These are phyloP conservation scores for Ogataea philodendri DNA, from an alignment of 805 yeast species.

Conservation along the genomic window DNA sequence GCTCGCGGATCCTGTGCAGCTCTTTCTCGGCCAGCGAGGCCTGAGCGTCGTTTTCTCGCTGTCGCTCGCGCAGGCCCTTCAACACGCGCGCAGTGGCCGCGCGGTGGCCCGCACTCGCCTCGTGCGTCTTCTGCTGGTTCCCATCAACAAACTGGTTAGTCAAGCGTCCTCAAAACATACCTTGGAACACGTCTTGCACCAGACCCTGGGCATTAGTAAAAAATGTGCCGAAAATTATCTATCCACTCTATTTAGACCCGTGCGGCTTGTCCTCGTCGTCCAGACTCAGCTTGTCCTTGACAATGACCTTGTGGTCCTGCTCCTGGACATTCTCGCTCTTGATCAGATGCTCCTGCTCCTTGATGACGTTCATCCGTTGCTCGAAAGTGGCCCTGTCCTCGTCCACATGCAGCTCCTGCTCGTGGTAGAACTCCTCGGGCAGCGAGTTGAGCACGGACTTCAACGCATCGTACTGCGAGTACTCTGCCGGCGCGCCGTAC, in stretches of 20 bases:
- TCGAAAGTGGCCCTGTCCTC: constrained; percentile 63
- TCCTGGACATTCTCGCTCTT: constrained; percentile 88
- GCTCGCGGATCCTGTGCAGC: constrained; percentile 8
- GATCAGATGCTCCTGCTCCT: constrained; percentile 80
- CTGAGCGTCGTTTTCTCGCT: too few species aligned
- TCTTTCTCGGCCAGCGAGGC: constrained; percentile 24
- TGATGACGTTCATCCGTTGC: constrained; percentile 67
- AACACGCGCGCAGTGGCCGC: constrained; percentile 7
- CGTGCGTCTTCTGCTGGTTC: constrained; percentile 34
- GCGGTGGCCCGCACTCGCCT: constrained; percentile 34
- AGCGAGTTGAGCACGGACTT: constrained; percentile 83
- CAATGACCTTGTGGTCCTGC: constrained; percentile 54
- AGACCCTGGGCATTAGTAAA: constrained; percentile 30
- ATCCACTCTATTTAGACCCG: background rate
- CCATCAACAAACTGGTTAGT: constrained; percentile 38
- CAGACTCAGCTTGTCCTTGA: constrained; percentile 59
- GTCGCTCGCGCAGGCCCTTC: background rate
- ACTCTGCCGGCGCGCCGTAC: constrained; percentile 67
- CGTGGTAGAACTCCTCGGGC: constrained; percentile 95
- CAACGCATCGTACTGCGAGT: constrained; percentile 72
- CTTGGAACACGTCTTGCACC: constrained; percentile 38
- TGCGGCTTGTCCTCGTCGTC: constrained; percentile 42
- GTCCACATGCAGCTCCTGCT: constrained; percentile 84
- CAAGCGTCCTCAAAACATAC: constrained; percentile 26
- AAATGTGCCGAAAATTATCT: background rate